Evolutionary conservation across 2,329 filamentous ascomycete genomes (phyloP).

Genomic region (Colletotrichum sublineola): DNA sequence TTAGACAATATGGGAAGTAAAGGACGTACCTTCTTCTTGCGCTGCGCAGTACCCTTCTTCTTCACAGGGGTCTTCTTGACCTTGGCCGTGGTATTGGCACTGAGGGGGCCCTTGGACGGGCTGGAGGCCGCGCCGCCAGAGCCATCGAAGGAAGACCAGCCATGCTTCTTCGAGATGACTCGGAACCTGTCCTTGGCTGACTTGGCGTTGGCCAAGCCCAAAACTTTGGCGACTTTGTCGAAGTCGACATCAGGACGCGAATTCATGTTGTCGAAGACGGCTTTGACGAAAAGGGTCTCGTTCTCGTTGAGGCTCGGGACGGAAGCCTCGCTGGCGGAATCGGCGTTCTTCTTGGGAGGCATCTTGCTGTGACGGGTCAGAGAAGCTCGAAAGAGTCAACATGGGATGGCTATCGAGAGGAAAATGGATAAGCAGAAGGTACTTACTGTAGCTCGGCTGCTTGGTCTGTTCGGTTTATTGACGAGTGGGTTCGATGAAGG

Average conservation of each 20-base stretch:
- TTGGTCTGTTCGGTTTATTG: neutral
- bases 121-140: slow-evolving; percentile 31
- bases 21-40: slow-evolving; percentile 42
- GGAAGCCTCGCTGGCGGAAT: slow-evolving; percentile 41
- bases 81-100: slow-evolving; percentile 45
- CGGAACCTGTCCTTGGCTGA: slow-evolving; percentile 59
- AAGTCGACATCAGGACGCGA: slow-evolving; percentile 58
- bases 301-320: slow-evolving; percentile 49
- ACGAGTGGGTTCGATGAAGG: neutral
- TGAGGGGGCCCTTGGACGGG: slow-evolving; percentile 45
- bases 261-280: slow-evolving; percentile 58
- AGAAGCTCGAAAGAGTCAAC: neutral
- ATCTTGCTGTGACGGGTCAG: slow-evolving; percentile 44
- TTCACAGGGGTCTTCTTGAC: slow-evolving; percentile 52
- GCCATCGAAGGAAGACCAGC: slow-evolving; percentile 51
- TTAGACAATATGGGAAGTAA: neutral
- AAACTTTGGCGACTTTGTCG: slow-evolving; percentile 52
- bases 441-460: neutral
- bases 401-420: neutral
- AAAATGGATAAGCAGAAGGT: neutral
- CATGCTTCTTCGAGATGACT: slow-evolving; percentile 56
- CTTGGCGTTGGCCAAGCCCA: slow-evolving; percentile 55
- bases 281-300: slow-evolving; percentile 57
- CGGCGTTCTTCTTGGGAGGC: slow-evolving; percentile 50
- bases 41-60: slow-evolving; percentile 50